Evolutionary conservation across 2,329 filamentous ascomycete species (phyloP), one percentile per base, ranked within the genome.

Genomic region (Clathrospora elynae): DNA sequence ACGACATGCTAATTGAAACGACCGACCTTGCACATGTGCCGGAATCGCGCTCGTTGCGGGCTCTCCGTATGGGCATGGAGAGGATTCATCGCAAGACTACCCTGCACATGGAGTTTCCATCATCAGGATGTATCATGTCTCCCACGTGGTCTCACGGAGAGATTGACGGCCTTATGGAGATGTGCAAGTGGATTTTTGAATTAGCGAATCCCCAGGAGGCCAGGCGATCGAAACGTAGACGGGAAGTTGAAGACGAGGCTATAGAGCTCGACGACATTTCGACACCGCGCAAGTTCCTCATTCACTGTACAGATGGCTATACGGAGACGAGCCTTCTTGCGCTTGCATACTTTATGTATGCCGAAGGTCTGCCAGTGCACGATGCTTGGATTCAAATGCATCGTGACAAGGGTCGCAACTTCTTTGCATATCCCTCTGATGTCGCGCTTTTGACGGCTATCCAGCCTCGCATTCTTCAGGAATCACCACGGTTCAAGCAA

Each of bases 271-370:
- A 51, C 66, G 65, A 66, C 19, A 52, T 66, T 41, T 41, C 54
- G 37, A 59, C 37, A 23, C 83, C 41, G 77, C 83, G 51, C 36
- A 90, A 84, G 63, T 83, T 97, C 22, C 80, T 97, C 20, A 88
- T 99, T 26, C 92, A 97, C 70, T 97, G 93, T 68, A 85, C 86
- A 2, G 93, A 99, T 68, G 93, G 93, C 12, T 99, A 99, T 62
- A 99, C 93, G 0, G 93, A 99, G 71, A 92, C 88, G 1, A 90
- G 90, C 2, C 79, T 99, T 69, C 78, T 99, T 12, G 90, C 83
- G 2, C 82, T 99, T 25, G 89, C 92, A 7, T 99, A 99, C 71
- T 90, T 86, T 66, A 95, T 95, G 79, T 99, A 90, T 70, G 89
- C 88, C 39, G 89, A 93, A 49, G 90, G 89, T 5, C 77, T 84